A percentile compares a stretch with the other conserved stretches of the same genome.
These are phyloP conservation scores for Camelina neglecta DNA, from an alignment of 345 rosid species.

Conservation along the genomic window DNA sequence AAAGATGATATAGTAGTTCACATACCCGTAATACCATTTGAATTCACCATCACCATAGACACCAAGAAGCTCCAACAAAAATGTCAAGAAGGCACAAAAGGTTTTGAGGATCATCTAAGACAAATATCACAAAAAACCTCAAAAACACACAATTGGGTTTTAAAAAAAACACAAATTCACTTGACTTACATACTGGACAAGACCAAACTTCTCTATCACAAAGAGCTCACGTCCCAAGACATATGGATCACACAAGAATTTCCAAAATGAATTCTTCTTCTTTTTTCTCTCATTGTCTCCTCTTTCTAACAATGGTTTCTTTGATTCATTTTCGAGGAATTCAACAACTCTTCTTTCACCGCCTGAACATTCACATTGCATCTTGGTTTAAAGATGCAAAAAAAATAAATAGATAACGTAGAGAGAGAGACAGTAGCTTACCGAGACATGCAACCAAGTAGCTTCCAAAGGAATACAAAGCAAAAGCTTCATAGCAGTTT, in stretches of 20 bases:
- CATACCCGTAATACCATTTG: conserved; percentile 88
- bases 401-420: neutral
- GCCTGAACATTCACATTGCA: conserved; percentile 46
- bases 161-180: neutral
- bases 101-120: conserved; percentile 93
- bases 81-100: conserved; percentile 70
- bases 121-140: neutral
- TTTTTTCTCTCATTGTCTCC: conserved; percentile 38
- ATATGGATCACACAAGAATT: conserved; percentile 69
- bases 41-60: conserved; percentile 84
- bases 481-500: conserved; percentile 90
- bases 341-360: conserved; percentile 71
- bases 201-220: conserved; percentile 71
- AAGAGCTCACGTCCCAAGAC: conserved; percentile 70
- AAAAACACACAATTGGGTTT: neutral
- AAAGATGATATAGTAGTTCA: neutral
- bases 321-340: conserved; percentile 64
- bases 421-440: conserved; percentile 24
- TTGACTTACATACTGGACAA: conserved; percentile 79
- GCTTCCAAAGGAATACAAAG: conserved; percentile 85
- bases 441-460: conserved; percentile 92
- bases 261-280: conserved; percentile 48
- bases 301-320: conserved; percentile 57
- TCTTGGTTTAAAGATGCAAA: neutral
- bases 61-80: conserved; percentile 71